These are phyloP conservation scores for Pseudopediastrum boryanum DNA, from an alignment of 139 green algal species.

Conservation along the genomic window DNA sequence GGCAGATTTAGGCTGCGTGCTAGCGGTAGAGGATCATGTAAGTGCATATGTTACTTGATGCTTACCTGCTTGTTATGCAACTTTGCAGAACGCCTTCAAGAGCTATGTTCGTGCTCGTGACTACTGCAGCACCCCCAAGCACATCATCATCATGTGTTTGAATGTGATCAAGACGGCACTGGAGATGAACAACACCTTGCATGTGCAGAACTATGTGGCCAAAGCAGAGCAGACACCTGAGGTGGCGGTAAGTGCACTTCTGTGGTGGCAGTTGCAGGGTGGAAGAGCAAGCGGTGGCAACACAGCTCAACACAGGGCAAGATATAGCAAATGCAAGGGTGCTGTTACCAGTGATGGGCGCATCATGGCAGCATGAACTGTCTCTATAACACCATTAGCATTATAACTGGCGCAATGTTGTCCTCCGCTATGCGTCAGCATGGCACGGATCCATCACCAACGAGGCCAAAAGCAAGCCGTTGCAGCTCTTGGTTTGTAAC, in stretches of 20 bases:
- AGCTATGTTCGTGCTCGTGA: conserved; percentile 89
- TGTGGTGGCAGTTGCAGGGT: background rate
- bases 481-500: no score
- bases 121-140: conserved; percentile 90
- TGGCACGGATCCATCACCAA: no score
- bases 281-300: background rate
- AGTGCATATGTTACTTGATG: background rate
- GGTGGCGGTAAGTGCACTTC: background rate
- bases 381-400: no score
- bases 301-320: no score
- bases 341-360: no score
- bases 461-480: no score
- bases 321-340: no score
- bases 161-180: conserved; percentile 76
- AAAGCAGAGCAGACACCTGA: conserved; percentile 82
- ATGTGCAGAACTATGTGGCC: conserved; percentile 87
- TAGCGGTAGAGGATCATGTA: background rate
- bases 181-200: conserved; percentile 84
- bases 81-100: conserved; percentile 87
- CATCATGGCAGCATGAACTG: no score
- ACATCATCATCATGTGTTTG: conserved; percentile 92
- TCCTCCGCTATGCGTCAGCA: no score
- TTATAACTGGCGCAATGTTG: no score
- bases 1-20: no score
- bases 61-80: no score